Conservation (phyloP, 1,284 basidiomycete genomes). For the Ceratobasidium sp. region DNA sequence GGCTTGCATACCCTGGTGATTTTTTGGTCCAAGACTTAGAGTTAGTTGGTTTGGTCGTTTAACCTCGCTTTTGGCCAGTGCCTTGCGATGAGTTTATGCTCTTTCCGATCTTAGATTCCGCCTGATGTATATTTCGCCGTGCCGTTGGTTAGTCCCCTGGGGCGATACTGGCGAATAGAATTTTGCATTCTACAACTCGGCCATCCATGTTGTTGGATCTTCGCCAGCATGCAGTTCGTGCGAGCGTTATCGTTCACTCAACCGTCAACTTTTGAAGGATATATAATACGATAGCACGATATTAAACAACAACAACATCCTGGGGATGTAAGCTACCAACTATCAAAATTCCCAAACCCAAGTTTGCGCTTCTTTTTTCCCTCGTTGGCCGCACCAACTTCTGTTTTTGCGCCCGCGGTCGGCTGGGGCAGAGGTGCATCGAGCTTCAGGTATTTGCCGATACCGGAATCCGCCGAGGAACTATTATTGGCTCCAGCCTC, state of each 20-base stretch:
- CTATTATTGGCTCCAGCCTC: conserved; percentile 10
- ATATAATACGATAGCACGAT: background rate
- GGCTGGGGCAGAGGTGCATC: conserved; percentile 17
- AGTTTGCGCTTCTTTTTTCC: conserved; percentile 77
- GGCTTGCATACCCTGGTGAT: background rate
- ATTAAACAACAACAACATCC: background rate
- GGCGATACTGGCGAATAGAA: too few relatives aligned
- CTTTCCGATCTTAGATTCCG: background rate
- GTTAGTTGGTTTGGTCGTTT: background rate
- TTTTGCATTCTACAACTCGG: too few relatives aligned
- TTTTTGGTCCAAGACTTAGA: background rate
- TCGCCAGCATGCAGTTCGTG: too few relatives aligned
- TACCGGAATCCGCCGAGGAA: conserved; percentile 51
- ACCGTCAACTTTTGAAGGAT: background rate
- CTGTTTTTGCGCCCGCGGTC: conserved; percentile 2
- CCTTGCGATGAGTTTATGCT: background rate
- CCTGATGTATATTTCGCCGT: too few relatives aligned
- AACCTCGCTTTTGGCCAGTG: background rate
- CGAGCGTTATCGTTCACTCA: too few relatives aligned
- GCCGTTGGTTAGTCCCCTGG: too few relatives aligned
- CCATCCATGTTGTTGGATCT: too few relatives aligned
- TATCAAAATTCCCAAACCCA: conserved; percentile 84
- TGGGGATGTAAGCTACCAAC: conserved; percentile 63
- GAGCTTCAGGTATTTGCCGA: conserved; percentile 72
- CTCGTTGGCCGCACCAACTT: conserved; percentile 51